Base-by-base conservation (phyloP, 352 stramenopile genomes). In the Pythium rishiriense region DNA sequence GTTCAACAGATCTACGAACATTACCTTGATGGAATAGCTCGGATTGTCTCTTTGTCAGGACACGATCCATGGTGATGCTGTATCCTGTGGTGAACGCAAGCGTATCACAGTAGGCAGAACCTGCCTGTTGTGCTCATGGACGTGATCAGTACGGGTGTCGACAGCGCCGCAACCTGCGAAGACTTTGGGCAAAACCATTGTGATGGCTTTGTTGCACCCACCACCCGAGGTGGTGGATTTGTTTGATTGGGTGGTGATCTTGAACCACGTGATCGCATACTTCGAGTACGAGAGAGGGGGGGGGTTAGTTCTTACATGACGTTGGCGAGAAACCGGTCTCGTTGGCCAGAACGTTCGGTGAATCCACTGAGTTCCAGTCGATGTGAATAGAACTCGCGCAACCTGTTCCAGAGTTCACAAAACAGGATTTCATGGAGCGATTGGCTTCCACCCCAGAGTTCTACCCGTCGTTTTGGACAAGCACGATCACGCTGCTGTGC, bases 331-430 rank as follows among this genome's bases (percentile, higher is more conserved):
- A 37, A 37, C 31, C 31, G 6, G 31, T 11, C 31, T 11, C 31
- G 31, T 37, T 37, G 11, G 31, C 31, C 11, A 6, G 31, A 11
- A 37, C 31, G 31, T 37, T 37, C 11, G 6, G 31, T 37, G 31
- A 6, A 37, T 37, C 31, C 6, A 11, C 11, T 11, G 11, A 11
- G 6, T 37, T 37, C 11, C 31, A 37, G 31, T 37, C 31, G 6
- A 37, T 37, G 31, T 37, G 31, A 11, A 37, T 6, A 6, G 31
- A 37, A 11, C 31, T 37, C 84, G 17, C 46, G 68, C 52, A 76
- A 74, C 31, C 31, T 6, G 31, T 37, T 37, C 6, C 31, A 11
- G 31, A 37, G 22, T 10, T 21, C 31, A 37, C 45, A 25, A n/a
- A 35, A n/a, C 28, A 37, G 6, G 31, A 37, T 11, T 37, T 37